A percentile compares a stretch with the other conserved stretches of the same genome.
Evolutionary conservation across 345 rosid genomes (phyloP).

Genomic region (Orychophragmus violaceus): DNA sequence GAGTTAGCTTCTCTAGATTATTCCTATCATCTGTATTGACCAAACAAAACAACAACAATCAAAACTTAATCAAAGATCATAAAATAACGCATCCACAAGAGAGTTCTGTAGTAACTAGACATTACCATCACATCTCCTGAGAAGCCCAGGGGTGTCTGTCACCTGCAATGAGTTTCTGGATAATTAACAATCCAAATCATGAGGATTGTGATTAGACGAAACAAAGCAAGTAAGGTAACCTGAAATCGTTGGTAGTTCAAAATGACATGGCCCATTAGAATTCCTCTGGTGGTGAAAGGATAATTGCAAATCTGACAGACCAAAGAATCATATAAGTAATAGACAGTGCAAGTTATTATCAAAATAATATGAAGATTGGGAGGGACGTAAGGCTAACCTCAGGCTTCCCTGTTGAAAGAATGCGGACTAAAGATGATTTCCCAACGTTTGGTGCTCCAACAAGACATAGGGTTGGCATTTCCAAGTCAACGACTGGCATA

Average conservation of each 20-base stretch:
- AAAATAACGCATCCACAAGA: not conserved
- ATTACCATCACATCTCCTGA: constrained; percentile 80
- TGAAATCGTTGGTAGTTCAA: constrained; percentile 62
- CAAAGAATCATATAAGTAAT: constrained; percentile 10
- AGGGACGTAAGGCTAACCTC: constrained; percentile 55
- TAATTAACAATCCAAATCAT: constrained; percentile 2
- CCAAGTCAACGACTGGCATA: constrained; percentile 89
- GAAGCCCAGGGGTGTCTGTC: constrained; percentile 94
- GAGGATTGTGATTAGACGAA: not conserved
- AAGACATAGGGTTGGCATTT: constrained; percentile 91
- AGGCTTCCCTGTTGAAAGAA: constrained; percentile 86
- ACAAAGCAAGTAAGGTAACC: constrained; percentile 36
- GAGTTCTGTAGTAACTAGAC: constrained; percentile 3
- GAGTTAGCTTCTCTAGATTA: constrained; percentile 86
- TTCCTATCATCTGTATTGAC: constrained; percentile 68
- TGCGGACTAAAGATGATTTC: constrained; percentile 84
- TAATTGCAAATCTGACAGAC: constrained; percentile 76
- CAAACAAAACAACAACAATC: not conserved
- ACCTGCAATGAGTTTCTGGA: constrained; percentile 43
- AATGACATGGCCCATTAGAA: constrained; percentile 87
- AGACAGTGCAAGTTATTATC: not conserved
- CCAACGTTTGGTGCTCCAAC: constrained; percentile 98
- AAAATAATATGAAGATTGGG: constrained; percentile 21
- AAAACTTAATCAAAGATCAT: not conserved
- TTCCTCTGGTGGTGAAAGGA: constrained; percentile 95